Base-by-base conservation (phyloP, 192 early-diverging fungal genomes). In the Gryganskiella cystojenkinii region DNA sequence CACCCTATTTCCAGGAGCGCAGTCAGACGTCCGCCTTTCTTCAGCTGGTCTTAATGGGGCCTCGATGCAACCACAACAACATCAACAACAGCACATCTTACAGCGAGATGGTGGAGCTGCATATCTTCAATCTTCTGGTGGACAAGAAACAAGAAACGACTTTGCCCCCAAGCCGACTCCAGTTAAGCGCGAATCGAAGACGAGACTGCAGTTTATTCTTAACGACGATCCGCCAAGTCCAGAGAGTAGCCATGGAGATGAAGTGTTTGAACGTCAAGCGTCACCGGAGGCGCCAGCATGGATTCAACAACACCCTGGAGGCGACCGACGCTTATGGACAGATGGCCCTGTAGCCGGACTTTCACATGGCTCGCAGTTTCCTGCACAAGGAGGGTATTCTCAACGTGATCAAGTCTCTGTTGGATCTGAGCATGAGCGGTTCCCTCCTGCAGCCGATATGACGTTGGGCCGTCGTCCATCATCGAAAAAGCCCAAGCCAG, bases 161-260 rank as follows among this genome's bases (percentile, higher is more conserved):
- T 49, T 17, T 46, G 42, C 4, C 28, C 33, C 1, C 2, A 61
- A 73, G 20, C 13, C 56, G 5, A 34, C 43, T 2, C 56, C 61
- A 13, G 20, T 34, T 6, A 64, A 51, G 34, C 61, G 61, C 4
- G 74, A 69, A 40, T 69, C 64, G 13, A 78, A 78, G 40, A 49
- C 74, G 0, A 63, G 60, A 4, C 56, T 78, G 6, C 74, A 78
- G 50, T 78, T 78, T 25, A 78, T 78, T 46, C 22, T 78, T 9
- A 78, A 78, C 34, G 74, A 78, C 22, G 74, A 78, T 2, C 43
- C 57, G 10, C 24, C 65, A 0, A 56, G 67, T 14, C 66, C 74
- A 28, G 74, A 69, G 24, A 35, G 42, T 19, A 14, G 25, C 2
- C 46, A 24, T 22, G 61, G 44, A 9, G 61, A 69, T 9, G 71